phyloP scores from a whole-genome alignment of 2,329 filamentous ascomycete species.

The Nothomitra cinnamomea region DNA sequence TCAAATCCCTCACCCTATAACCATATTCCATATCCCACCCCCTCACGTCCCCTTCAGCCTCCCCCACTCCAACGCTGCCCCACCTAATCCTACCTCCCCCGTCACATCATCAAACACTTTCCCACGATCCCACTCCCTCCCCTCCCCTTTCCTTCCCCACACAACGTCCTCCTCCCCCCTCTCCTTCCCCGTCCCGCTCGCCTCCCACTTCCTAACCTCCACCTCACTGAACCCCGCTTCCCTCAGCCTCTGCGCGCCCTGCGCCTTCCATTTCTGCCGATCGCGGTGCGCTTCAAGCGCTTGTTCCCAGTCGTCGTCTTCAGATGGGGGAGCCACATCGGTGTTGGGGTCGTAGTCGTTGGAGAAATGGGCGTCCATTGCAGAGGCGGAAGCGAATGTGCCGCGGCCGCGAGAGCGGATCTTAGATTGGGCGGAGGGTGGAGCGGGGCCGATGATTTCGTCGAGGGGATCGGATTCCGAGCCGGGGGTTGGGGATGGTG shows the following conservation, averaged over 20 bases:
- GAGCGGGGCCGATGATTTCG: conserved; percentile 56
- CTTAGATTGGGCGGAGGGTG: conserved; percentile 29
- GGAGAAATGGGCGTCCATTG: conserved; percentile 69
- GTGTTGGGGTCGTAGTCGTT: conserved; percentile 39
- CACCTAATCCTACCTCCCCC: background rate
- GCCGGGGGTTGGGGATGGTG: background rate
- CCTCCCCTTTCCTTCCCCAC: conserved; percentile 56
- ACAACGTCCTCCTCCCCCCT: conserved; percentile 37
- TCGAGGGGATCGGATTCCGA: conserved; percentile 53
- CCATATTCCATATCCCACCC: too few species aligned
- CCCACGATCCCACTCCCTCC: conserved; percentile 42
- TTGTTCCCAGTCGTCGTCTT: conserved; percentile 56
- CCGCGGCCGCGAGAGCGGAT: conserved; percentile 54
- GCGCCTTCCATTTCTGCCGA: conserved; percentile 58
- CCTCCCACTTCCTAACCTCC: conserved; percentile 56
- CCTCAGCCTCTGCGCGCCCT: conserved; percentile 58
- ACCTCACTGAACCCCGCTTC: conserved; percentile 64
- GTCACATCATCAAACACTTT: conserved; percentile 24
- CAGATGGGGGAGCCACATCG: conserved; percentile 34
- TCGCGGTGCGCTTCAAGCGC: conserved; percentile 64
- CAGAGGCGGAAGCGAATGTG: conserved; percentile 39
- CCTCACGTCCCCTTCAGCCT: conserved; percentile 3
- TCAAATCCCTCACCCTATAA: too few species aligned
- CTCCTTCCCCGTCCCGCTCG: conserved; percentile 33
- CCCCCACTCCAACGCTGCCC: conserved; percentile 4